A percentile compares a stretch with the other conserved stretches of the same genome.
Conservation (phyloP, 805 yeast species). For the Yarrowia deformans region DNA sequence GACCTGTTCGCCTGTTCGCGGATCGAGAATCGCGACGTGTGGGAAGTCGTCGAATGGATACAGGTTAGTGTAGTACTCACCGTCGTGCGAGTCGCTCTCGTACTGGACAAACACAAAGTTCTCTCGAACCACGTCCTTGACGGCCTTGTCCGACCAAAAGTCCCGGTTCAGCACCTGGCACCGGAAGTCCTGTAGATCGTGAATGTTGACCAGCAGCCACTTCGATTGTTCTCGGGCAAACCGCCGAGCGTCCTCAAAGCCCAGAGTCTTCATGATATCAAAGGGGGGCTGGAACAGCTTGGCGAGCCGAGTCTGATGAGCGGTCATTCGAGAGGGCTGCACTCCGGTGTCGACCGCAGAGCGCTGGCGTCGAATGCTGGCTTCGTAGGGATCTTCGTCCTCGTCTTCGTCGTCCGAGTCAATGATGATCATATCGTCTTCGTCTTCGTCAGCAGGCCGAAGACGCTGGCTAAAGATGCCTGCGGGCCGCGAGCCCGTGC, state of each 20-base stretch:
- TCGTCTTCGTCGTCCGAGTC: slow-evolving; percentile 54
- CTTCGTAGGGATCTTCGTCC: slow-evolving; percentile 49
- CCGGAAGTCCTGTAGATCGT: slow-evolving; percentile 81
- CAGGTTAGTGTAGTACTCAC: slow-evolving; percentile 71
- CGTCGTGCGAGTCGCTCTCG: slow-evolving; percentile 77
- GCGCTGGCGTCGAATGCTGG: slow-evolving; percentile 40
- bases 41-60: slow-evolving; percentile 79
- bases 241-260: slow-evolving; percentile 74
- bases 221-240: slow-evolving; percentile 69
- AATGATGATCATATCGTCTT: slow-evolving; percentile 44
- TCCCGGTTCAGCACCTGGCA: slow-evolving; percentile 93
- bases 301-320: slow-evolving; percentile 75
- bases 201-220: slow-evolving; percentile 90
- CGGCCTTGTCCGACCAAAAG: slow-evolving; percentile 77
- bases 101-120: slow-evolving; percentile 87
- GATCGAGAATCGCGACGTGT: slow-evolving; percentile 90
- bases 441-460: slow-evolving; percentile 38
- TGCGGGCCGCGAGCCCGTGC: slow-evolving; percentile 43
- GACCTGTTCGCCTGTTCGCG: slow-evolving; percentile 92
- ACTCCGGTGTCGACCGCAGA: slow-evolving; percentile 31
- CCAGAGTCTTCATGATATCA: slow-evolving; percentile 74
- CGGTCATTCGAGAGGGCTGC: slow-evolving; percentile 52
- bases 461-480: slow-evolving; percentile 63
- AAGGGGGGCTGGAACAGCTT: slow-evolving; percentile 91
- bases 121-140: slow-evolving; percentile 69